phyloP scores from a whole-genome alignment of 805 yeast genomes.

The Metschnikowia colocasiae region DNA sequence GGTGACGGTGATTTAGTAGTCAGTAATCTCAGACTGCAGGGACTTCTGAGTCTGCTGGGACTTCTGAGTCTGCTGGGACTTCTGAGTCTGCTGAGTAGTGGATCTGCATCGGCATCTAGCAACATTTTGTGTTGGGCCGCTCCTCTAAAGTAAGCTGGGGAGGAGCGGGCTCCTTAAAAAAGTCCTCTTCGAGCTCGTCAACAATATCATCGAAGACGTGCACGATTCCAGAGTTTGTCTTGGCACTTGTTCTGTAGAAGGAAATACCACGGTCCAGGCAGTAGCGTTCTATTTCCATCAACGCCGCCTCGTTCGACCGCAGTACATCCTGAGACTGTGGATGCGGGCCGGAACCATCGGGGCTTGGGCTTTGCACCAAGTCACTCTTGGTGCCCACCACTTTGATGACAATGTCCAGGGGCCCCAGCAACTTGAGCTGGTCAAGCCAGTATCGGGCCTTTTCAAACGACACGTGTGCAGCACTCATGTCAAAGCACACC shows the following conservation, averaged over 20 bases:
- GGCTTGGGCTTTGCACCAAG: conserved; percentile 30
- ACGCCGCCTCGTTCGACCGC: not conserved
- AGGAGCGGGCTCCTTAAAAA: conserved; percentile 21
- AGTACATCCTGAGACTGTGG: too few relatives aligned
- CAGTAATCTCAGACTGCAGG: too few relatives aligned
- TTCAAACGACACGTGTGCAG: conserved; percentile 41
- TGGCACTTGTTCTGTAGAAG: conserved; percentile 58
- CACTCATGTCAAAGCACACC: conserved; percentile 81
- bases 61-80: too few relatives aligned
- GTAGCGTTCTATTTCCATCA: conserved; percentile 15
- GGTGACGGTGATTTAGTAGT: not conserved
- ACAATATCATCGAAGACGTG: conserved; percentile 32
- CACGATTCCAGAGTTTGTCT: conserved; percentile 59
- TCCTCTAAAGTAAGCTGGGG: not conserved
- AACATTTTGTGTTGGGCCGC: not conserved
- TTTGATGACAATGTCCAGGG: conserved; percentile 28
- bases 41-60: too few relatives aligned
- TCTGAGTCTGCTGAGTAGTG: too few relatives aligned
- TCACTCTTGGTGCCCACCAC: conserved; percentile 87
- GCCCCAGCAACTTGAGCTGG: conserved; percentile 48
- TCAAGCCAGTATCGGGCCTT: conserved; percentile 89
- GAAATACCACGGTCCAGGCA: conserved; percentile 18
- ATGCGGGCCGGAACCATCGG: too few relatives aligned
- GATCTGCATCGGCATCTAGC: not conserved
- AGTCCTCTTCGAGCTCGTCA: conserved; percentile 28